A percentile compares a stretch with the other conserved stretches of the same genome.
Evolutionary conservation across 2,329 filamentous ascomycete species (phyloP).

Genomic region (Botryotinia narcissicola): DNA sequence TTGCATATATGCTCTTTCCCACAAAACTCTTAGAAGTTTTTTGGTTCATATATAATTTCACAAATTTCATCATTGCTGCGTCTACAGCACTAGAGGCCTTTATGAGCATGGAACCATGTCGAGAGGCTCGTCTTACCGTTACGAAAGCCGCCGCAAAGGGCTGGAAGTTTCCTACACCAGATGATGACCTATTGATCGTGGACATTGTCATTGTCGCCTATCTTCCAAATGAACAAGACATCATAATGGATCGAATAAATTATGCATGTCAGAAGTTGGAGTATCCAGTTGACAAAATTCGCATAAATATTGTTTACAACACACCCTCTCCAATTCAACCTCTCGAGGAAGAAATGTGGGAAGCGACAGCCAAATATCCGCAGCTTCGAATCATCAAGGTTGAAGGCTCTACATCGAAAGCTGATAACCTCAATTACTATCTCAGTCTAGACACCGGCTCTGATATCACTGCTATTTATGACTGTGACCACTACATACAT

Average conservation of each 20-base stretch:
- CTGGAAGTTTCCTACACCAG: conserved; percentile 44
- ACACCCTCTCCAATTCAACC: conserved; percentile 47
- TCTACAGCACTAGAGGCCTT: conserved; percentile 45
- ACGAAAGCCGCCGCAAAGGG: conserved; percentile 41
- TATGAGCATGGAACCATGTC: conserved; percentile 41
- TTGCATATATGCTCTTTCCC: conserved; percentile 43
- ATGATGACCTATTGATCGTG: conserved; percentile 43
- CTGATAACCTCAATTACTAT: conserved; percentile 51
- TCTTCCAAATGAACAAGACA: conserved; percentile 50
- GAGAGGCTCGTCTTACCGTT: conserved; percentile 41
- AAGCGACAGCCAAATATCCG: conserved; percentile 41
- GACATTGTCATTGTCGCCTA: conserved; percentile 50
- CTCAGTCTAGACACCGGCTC: conserved; percentile 45
- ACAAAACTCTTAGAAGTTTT: conserved; percentile 42
- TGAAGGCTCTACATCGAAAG: conserved; percentile 48
- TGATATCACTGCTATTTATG: conserved; percentile 48
- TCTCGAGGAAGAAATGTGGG: conserved; percentile 44
- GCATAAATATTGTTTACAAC: conserved; percentile 51
- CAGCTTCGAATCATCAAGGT: conserved; percentile 48
- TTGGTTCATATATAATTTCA: conserved; percentile 46
- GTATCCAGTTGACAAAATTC: conserved; percentile 46
- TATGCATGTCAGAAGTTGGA: conserved; percentile 47
- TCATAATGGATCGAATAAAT: conserved; percentile 47
- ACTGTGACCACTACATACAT: conserved; percentile 51
- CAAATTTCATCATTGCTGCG: conserved; percentile 45